Evolutionary conservation across 352 stramenopile genomes (phyloP), one percentile per base, ranked within the genome.

Genomic region (Pythium myriotylum): DNA sequence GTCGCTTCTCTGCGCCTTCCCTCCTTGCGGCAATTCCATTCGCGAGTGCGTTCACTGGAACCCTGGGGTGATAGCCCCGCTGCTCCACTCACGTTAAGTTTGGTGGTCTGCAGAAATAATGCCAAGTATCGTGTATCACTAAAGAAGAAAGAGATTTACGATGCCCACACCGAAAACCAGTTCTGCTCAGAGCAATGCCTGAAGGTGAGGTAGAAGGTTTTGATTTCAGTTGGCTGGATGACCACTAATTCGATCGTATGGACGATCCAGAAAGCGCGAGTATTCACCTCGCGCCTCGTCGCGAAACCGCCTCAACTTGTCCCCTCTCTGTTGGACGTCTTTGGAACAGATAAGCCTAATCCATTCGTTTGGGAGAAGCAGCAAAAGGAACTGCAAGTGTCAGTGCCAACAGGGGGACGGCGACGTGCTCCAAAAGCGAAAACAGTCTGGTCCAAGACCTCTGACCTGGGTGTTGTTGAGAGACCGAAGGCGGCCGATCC

Each of bases 291-390:
- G 16, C 79, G 70, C 62, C 70, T 95, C 4, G 75, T 69, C 27
- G 64, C 80, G 46, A 95, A 93, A 51, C 84, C 86, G n/a, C 81
- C 84, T 29, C 86, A 95, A 54, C 71, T 95, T n/a, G 71, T 93
- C 37, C 86, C 86, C 24, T 92, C 86, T 8, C 54, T 95, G 1
- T 17, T 74, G 33, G 77, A 95, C 50, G 79, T 95, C 8, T 95
- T 95, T 68, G 86, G 86, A 29, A 92, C 84, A 3, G 69, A 89
- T 12, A 78, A 81, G 14, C 86, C 86, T 14, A 89, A 93, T 63
- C 86, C 86, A 7, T 70, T 76, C 5, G 67, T 86, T 35, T 92
- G 79, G 54, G 79, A 87, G 14, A 69, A 27, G 24, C 33, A 49
- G 61, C 55, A 55, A 10, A 19, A 46, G 19, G 39, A 23, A 23